phyloP scores from a whole-genome alignment of 2,329 filamentous ascomycete genomes.

The Pochonia chlamydosporia region DNA sequence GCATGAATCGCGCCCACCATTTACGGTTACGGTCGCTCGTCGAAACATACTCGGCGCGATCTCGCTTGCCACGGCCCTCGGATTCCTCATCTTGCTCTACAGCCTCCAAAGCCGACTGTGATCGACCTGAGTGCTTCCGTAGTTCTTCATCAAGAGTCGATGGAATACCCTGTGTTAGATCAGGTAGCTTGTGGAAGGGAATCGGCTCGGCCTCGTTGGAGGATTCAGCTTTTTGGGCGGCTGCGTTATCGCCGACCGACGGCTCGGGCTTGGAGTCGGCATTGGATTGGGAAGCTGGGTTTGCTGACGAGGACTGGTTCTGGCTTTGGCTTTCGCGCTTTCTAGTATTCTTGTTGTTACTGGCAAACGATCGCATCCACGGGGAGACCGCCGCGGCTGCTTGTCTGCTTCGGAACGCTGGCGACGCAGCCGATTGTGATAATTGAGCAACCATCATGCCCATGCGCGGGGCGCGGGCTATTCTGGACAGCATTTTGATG shows the following conservation, averaged over 20 bases:
- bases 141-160: slow-evolving; percentile 82
- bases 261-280: slow-evolving; percentile 8
- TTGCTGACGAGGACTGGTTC: slow-evolving; percentile 7
- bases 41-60: slow-evolving; percentile 76
- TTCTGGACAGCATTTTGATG: slow-evolving; percentile 33
- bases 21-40: slow-evolving; percentile 80
- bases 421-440: slow-evolving; percentile 18
- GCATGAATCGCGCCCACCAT: slow-evolving; percentile 69
- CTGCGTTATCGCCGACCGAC: background rate
- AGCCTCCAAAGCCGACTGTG: slow-evolving; percentile 24
- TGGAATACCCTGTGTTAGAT: slow-evolving; percentile 90
- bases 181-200: slow-evolving; percentile 68
- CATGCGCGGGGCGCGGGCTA: slow-evolving; percentile 27
- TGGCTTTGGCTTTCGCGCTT: slow-evolving; percentile 7
- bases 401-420: slow-evolving; percentile 20
- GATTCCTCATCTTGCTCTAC: slow-evolving; percentile 29
- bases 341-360: slow-evolving; percentile 10
- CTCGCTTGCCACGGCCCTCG: slow-evolving; percentile 30
- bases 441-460: slow-evolving; percentile 24
- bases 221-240: slow-evolving; percentile 13
- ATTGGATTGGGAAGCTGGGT: background rate
- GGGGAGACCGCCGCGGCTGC: slow-evolving; percentile 16
- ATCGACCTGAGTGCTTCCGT: slow-evolving; percentile 32
- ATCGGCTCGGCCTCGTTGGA: slow-evolving; percentile 34
- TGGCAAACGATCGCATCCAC: slow-evolving; percentile 24